Percentiles rank a stretch among this genome's conserved stretches.
Evolutionary conservation across 2,329 filamentous ascomycete species (phyloP).

Genomic region (Lojkania enalia): DNA sequence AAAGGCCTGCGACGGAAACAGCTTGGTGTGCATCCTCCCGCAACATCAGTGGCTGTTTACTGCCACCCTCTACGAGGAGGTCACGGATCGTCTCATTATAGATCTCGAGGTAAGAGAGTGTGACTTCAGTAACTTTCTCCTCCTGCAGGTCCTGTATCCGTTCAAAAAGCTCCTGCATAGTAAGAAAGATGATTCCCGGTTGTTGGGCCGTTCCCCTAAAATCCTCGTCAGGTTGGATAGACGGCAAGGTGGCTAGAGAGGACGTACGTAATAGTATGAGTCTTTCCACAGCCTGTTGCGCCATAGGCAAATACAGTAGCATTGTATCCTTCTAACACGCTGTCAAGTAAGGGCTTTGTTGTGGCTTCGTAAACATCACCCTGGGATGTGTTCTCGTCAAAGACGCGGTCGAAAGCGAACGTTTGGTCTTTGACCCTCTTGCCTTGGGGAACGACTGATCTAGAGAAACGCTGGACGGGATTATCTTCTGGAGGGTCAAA

Average conservation of each 20-base stretch:
- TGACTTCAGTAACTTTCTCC: conserved; percentile 87
- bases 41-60: conserved; percentile 84
- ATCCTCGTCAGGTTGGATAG: too few relatives aligned
- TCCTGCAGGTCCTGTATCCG: conserved; percentile 84
- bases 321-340: conserved; percentile 95
- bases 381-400: conserved; percentile 92
- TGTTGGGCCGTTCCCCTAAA: conserved; percentile 78
- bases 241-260: too few relatives aligned
- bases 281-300: conserved; percentile 97
- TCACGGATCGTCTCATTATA: conserved; percentile 99
- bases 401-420: conserved; percentile 94
- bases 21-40: conserved; percentile 93
- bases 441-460: conserved; percentile 74
- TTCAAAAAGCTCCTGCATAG: conserved; percentile 98
- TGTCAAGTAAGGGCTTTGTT: conserved; percentile 86
- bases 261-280: conserved; percentile 77
- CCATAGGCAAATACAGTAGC: conserved; percentile 98
- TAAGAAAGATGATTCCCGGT: conserved; percentile 96
- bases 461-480: conserved; percentile 83
- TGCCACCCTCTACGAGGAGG: conserved; percentile 80
- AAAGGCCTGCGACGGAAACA: conserved; percentile 87
- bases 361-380: conserved; percentile 94
- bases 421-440: conserved; percentile 97
- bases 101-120: conserved; percentile 94
- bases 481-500: conserved; percentile 97